Base-by-base conservation (phyloP, 2,329 filamentous ascomycete species). In the Cadophora malorum region DNA sequence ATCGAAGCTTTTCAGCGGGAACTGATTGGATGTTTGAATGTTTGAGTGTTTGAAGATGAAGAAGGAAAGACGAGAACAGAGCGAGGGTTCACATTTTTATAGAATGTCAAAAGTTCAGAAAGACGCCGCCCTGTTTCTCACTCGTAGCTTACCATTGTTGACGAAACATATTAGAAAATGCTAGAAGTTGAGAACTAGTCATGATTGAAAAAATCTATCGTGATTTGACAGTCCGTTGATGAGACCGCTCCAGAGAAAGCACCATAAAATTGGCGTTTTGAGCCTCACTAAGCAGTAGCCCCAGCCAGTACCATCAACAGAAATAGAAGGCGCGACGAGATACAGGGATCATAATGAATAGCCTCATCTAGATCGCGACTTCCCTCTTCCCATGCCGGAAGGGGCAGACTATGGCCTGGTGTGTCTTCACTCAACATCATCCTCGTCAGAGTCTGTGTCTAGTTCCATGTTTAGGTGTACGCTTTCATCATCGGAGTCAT, bases 401-500 rank as follows among this genome's bases (percentile, higher is more conserved):
- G 38, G 16, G 21, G 61, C 14, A 6, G 23, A 14, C 7, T n/a
- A 3, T 23, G 28, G 61, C 16, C 16, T 23, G 7, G 33, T 31
- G 12, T 31, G 16, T 38, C 33, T 31, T 55, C 33, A 56, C n/a
- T 33, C 23, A 19, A 16, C 60, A 9, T 70, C 72, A 14, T 71
- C 72, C 12, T 61, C 59, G n/a, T 75, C 74, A 9, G 74, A 75
- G 41, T 75, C 73, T 4, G 67, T 71, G 63, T 76, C 75, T 25
- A 76, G 50, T 62, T 76, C 69, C 74, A 76, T 76, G 12, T 67
- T 74, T 50, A 85, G 76, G 35, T 80, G 79, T 1, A 83, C 83
- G 69, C 84, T 79, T 64, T 84, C 83, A 70, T 83, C 82, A 67
- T 82, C 83, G 67, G 80, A 82, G 38, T 66, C 64, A 10, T 81